A percentile compares a stretch with the other conserved stretches of the same genome.
These are phyloP conservation scores for Candida sp. DNA, from an alignment of 1,139 yeast genomes.

Conservation along the genomic window DNA sequence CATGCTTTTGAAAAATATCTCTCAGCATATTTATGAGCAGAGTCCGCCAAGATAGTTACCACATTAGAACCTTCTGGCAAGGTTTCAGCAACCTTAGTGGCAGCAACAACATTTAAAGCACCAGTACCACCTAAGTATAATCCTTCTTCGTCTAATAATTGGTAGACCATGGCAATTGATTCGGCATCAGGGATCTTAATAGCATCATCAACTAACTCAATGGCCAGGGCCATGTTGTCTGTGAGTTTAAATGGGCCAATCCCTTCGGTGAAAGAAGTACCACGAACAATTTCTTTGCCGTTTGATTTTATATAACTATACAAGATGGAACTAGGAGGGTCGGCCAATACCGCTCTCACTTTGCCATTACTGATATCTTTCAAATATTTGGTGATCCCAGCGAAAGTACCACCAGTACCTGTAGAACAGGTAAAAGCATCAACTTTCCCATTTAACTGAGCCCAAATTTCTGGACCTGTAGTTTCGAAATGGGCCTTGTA, in stretches of 20 bases:
- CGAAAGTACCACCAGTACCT: conserved; percentile 90
- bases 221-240: conserved; percentile 70
- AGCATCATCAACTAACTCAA: conserved; percentile 71
- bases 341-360: conserved; percentile 70
- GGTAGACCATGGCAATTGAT: conserved; percentile 76
- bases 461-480: conserved; percentile 91
- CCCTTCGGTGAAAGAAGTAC: conserved; percentile 90
- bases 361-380: conserved; percentile 59
- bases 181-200: conserved; percentile 71
- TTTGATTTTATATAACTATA: conserved; percentile 72
- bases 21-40: conserved; percentile 85
- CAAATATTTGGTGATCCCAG: conserved; percentile 75
- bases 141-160: conserved; percentile 86
- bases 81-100: conserved; percentile 65
- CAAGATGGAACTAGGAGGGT: conserved; percentile 90
- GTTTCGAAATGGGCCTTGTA: conserved; percentile 88
- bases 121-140: conserved; percentile 88
- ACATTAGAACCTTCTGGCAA: conserved; percentile 81
- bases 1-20: conserved; percentile 74
- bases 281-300: conserved; percentile 59
- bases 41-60: conserved; percentile 82
- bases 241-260: conserved; percentile 95
- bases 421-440: conserved; percentile 88
- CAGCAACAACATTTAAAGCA: conserved; percentile 82
- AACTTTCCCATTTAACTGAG: conserved; percentile 76